Evolutionary conservation across 2,329 filamentous ascomycete species (phyloP).

Genomic region (Zasmidium cellare): DNA sequence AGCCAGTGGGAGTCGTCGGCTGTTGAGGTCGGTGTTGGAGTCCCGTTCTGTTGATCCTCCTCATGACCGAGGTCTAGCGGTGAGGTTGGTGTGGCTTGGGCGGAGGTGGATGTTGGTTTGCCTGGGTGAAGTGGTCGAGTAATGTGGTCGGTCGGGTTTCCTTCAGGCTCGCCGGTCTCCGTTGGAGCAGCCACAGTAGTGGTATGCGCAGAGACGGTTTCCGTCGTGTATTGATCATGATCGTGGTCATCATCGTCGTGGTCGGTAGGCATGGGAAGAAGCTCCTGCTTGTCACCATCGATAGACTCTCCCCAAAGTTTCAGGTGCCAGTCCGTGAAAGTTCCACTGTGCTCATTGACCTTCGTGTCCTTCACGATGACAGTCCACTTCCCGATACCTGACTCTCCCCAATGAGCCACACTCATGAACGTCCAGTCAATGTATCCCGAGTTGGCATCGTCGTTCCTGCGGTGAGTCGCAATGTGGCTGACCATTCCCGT

Average conservation of each 20-base stretch:
- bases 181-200: slow-evolving; percentile 54
- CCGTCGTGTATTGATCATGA: slow-evolving; percentile 59
- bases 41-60: slow-evolving; percentile 27
- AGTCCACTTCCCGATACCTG: slow-evolving; percentile 85
- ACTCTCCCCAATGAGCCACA: slow-evolving; percentile 94
- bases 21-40: slow-evolving; percentile 32
- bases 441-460: slow-evolving; percentile 70
- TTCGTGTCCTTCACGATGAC: slow-evolving; percentile 83
- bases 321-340: slow-evolving; percentile 86
- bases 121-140: slow-evolving; percentile 58
- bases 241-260: slow-evolving; percentile 84
- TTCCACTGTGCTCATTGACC: slow-evolving; percentile 74
- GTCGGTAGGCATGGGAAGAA: slow-evolving; percentile 78
- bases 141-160: slow-evolving; percentile 48
- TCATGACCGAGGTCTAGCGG: slow-evolving; percentile 32
- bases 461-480: slow-evolving; percentile 70
- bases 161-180: slow-evolving; percentile 45
- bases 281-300: slow-evolving; percentile 69
- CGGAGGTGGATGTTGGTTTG: slow-evolving; percentile 30
- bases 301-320: slow-evolving; percentile 91
- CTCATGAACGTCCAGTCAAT: slow-evolving; percentile 99
- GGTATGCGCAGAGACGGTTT: slow-evolving; percentile 59
- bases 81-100: slow-evolving; percentile 38
- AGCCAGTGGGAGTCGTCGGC: slow-evolving; percentile 60
- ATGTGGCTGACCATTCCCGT: slow-evolving; percentile 79